These are phyloP conservation scores for Candida gigantensis DNA, from an alignment of 1,139 yeast genomes.

Conservation along the genomic window DNA sequence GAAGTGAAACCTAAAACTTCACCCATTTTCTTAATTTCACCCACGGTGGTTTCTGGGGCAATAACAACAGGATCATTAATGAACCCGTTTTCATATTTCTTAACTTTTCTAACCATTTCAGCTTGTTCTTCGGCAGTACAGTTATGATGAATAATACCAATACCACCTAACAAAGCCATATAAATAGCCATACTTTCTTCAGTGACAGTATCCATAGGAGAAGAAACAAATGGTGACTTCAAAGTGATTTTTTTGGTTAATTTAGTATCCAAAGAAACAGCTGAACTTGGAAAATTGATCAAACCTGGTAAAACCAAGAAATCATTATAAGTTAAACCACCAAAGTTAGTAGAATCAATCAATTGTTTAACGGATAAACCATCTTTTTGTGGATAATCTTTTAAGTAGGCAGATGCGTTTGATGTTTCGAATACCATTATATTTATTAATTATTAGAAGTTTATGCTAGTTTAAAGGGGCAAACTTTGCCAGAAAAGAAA, in stretches of 20 bases:
- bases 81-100: conserved; percentile 96
- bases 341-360: conserved; percentile 87
- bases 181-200: conserved; percentile 97
- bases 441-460: conserved; percentile 3
- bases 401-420: conserved; percentile 68
- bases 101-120: conserved; percentile 95
- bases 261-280: conserved; percentile 76
- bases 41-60: conserved; percentile 73
- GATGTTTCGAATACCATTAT: conserved; percentile 53
- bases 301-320: conserved; percentile 94
- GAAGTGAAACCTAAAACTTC: conserved; percentile 86
- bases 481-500: conserved; percentile 48
- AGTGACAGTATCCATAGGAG: conserved; percentile 99
- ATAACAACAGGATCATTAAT: conserved; percentile 92
- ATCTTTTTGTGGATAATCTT: conserved; percentile 69
- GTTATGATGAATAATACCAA: conserved; percentile 98
- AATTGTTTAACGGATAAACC: conserved; percentile 83
- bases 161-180: conserved; percentile 98
- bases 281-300: conserved; percentile 81
- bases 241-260: conserved; percentile 89
- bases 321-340: conserved; percentile 98
- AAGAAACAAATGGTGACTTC: conserved; percentile 92
- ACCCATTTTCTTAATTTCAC: conserved; percentile 75
- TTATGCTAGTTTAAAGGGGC: conserved; percentile 27
- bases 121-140: conserved; percentile 97